Conservation (phyloP, 148 eudicot genomes). For the Persicaria maculosa region DNA sequence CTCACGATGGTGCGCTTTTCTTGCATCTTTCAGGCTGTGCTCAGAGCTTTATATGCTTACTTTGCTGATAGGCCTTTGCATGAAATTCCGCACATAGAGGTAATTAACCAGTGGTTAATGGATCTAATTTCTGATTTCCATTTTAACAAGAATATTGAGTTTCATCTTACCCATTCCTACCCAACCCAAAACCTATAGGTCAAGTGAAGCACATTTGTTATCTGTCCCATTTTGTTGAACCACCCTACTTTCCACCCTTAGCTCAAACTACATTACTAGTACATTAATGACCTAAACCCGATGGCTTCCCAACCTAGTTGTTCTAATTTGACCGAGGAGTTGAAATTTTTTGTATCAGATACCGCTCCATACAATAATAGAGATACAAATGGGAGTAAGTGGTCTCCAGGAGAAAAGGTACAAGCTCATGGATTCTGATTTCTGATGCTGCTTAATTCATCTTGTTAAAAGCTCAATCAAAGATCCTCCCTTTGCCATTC, state of each 20-base stretch:
- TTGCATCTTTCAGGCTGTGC: conserved; percentile 42
- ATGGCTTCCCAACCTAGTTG: background rate
- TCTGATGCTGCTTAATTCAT: background rate
- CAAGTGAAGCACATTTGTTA: no score
- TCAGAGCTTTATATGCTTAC: conserved; percentile 94
- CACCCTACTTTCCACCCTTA: background rate
- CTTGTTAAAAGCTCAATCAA: background rate
- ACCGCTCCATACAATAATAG: conserved; percentile 93
- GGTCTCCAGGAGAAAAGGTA: conserved; percentile 96
- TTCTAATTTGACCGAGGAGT: conserved; percentile 1
- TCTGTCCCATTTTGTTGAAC: background rate
- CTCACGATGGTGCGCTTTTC: background rate
- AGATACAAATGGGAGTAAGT: conserved; percentile 95
- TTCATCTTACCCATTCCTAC: background rate
- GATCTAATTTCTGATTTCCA: background rate
- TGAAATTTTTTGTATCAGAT: conserved; percentile 33
- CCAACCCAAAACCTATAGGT: no score
- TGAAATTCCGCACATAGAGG: conserved; percentile 97
- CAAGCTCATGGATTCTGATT: conserved; percentile 69
- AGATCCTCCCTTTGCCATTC: background rate
- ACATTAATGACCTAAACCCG: background rate
- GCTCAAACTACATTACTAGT: background rate
- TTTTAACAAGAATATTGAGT: background rate
- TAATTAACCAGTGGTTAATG: conserved; percentile 18
- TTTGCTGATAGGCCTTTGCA: conserved; percentile 95